Evolutionary conservation across 768 basidiomycete species (phyloP).

Genomic region (Hygrophorus pudorinus): DNA sequence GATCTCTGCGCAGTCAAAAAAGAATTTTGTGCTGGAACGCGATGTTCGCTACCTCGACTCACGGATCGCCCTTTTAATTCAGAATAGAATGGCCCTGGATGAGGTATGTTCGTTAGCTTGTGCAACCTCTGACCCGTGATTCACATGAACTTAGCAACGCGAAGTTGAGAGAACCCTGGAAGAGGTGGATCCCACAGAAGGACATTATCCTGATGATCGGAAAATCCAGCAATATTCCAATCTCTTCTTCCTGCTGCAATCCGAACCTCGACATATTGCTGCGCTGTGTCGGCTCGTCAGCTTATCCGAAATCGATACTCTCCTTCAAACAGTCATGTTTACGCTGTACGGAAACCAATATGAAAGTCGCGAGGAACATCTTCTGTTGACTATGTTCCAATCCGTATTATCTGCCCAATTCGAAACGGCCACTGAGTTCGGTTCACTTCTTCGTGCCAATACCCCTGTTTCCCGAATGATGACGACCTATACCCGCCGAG

Average conservation of each 20-base stretch:
- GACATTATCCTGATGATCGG: slow-evolving; percentile 89
- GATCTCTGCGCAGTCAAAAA: slow-evolving; percentile 98
- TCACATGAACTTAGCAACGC: slow-evolving; percentile 53
- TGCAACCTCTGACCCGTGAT: slow-evolving; percentile 6
- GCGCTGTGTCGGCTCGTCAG: slow-evolving; percentile 94
- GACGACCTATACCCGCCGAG: slow-evolving; percentile 98
- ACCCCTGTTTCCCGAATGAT: slow-evolving; percentile 99
- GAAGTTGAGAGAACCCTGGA: slow-evolving; percentile 94
- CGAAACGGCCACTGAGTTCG: slow-evolving; percentile 97
- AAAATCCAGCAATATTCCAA: slow-evolving; percentile 95
- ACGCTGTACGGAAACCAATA: slow-evolving; percentile 99
- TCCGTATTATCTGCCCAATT: slow-evolving; percentile 98
- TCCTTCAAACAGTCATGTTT: slow-evolving; percentile 99
- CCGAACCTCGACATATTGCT: slow-evolving; percentile 95
- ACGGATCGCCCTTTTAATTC: slow-evolving; percentile 92
- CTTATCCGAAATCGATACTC: slow-evolving; percentile 94
- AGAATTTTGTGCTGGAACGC: slow-evolving; percentile 98
- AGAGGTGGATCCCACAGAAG: slow-evolving; percentile 89
- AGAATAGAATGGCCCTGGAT: slow-evolving; percentile 95
- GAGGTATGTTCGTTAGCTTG: slow-evolving; percentile 47
- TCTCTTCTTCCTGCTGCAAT: slow-evolving; percentile 96
- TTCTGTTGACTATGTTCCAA: slow-evolving; percentile 99
- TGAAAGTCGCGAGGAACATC: slow-evolving; percentile 95
- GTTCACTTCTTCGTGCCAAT: slow-evolving; percentile 96
- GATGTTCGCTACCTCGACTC: slow-evolving; percentile 98